Conservation (phyloP, 495 filamentous ascomycete species). For the Xylaria scruposa region DNA sequence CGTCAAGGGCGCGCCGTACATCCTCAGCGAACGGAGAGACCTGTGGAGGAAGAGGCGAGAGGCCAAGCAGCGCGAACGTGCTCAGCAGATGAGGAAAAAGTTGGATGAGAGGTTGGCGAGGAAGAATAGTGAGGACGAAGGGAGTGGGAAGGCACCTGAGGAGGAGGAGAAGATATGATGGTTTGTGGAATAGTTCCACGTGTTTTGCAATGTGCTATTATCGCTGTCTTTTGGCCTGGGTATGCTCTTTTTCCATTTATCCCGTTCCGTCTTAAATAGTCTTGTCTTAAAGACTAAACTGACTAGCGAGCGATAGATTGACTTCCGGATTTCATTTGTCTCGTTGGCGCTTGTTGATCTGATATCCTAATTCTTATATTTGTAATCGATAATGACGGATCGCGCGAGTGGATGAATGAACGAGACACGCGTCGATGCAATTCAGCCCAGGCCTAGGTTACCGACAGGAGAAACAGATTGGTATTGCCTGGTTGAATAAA, state of each 20-base stretch:
- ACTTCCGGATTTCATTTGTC: conserved; percentile 16
- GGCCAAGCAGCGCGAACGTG: conserved; percentile 19
- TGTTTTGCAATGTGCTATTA: neutral
- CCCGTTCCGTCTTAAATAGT: neutral
- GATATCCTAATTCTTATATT: neutral
- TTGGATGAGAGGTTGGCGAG: conserved; percentile 26
- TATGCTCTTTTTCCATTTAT: neutral
- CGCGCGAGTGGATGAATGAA: neutral
- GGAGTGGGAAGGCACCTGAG: neutral
- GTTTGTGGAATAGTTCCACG: neutral
- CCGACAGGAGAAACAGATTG: conserved; percentile 1
- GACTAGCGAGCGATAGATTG: neutral
- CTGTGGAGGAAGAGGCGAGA: conserved; percentile 9
- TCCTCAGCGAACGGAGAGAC: conserved; percentile 33
- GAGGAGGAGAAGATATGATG: conserved; percentile 12
- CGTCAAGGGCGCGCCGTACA: conserved; percentile 29
- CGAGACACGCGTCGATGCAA: conserved; percentile 4
- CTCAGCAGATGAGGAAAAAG: conserved; percentile 30
- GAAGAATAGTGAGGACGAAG: neutral
- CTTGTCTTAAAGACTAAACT: neutral
- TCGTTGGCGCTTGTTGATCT: neutral
- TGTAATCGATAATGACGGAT: neutral
- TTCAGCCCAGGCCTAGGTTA: neutral
- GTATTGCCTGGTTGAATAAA: neutral
- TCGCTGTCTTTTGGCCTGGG: neutral